Percentiles rank a stretch among this genome's conserved stretches.
Conservation (phyloP, 345 rosid species). For the Eucalyptus shirleyi region DNA sequence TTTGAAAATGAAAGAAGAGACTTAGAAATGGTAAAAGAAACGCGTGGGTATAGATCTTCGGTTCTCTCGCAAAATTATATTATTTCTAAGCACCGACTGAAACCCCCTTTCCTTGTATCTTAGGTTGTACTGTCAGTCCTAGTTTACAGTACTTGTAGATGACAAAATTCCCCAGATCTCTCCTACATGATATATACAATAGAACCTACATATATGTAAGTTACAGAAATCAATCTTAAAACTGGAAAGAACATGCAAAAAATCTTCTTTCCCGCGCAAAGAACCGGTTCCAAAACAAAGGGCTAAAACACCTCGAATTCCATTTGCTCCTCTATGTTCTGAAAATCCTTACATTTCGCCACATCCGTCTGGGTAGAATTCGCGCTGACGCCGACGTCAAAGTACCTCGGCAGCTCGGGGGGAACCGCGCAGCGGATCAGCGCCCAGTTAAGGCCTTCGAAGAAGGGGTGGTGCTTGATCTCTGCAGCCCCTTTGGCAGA, state of each 20-base stretch:
- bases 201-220: background rate
- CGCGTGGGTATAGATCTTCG: background rate
- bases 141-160: background rate
- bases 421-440: slow-evolving; percentile 58
- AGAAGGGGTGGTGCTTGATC: slow-evolving; percentile 66
- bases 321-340: slow-evolving; percentile 14
- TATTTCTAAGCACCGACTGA: background rate
- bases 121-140: background rate
- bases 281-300: background rate
- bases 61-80: background rate
- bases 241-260: background rate
- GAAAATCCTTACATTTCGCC: slow-evolving; percentile 8
- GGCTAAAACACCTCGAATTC: slow-evolving; percentile 57
- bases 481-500: slow-evolving; percentile 64
- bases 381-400: slow-evolving; percentile 1
- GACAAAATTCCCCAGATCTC: background rate
- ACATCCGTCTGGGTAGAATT: slow-evolving; percentile 11
- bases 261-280: background rate
- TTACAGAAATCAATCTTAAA: background rate
- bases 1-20: background rate
- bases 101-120: background rate
- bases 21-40: background rate
- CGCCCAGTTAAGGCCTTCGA: slow-evolving; percentile 79
- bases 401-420: slow-evolving; percentile 44
- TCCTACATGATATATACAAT: background rate